phyloP scores from a whole-genome alignment of 805 yeast species.

The Starmera dryadoides region DNA sequence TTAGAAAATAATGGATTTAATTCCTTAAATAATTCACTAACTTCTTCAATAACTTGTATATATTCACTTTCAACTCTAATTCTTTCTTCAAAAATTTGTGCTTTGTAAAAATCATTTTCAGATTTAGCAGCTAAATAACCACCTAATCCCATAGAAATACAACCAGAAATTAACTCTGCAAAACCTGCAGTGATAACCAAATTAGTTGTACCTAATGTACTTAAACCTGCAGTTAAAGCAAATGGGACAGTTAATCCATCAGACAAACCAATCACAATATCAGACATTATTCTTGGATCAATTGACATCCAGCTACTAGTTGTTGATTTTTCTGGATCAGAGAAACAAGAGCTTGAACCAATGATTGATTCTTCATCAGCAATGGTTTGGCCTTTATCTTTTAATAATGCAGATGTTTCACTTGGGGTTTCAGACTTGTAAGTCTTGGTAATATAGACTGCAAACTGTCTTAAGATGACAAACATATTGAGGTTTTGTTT shows the following conservation, averaged over 20 bases:
- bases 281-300: slow-evolving; percentile 92
- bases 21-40: slow-evolving; percentile 73
- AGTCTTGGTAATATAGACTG: too few relatives aligned
- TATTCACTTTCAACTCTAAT: slow-evolving; percentile 57
- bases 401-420: too few relatives aligned
- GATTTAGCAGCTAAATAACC: slow-evolving; percentile 93
- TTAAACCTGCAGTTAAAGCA: slow-evolving; percentile 93
- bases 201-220: slow-evolving; percentile 81
- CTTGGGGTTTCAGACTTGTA: too few relatives aligned
- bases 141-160: slow-evolving; percentile 96
- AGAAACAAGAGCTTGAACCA: too few relatives aligned
- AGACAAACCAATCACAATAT: slow-evolving; percentile 84
- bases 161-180: slow-evolving; percentile 95
- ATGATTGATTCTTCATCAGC: too few relatives aligned
- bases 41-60: slow-evolving; percentile 62
- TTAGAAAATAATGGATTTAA: slow-evolving; percentile 52
- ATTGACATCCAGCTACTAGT: slow-evolving; percentile 50
- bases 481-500: too few relatives aligned
- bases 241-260: slow-evolving; percentile 97
- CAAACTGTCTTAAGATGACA: too few relatives aligned
- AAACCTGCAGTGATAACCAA: slow-evolving; percentile 95
- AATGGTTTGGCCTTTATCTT: too few relatives aligned
- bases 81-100: slow-evolving; percentile 68
- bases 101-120: slow-evolving; percentile 68
- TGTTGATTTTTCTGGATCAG: too few relatives aligned